These are phyloP conservation scores for Coemansia sp. DNA, from an alignment of 192 early-diverging fungal genomes.

Conservation along the genomic window DNA sequence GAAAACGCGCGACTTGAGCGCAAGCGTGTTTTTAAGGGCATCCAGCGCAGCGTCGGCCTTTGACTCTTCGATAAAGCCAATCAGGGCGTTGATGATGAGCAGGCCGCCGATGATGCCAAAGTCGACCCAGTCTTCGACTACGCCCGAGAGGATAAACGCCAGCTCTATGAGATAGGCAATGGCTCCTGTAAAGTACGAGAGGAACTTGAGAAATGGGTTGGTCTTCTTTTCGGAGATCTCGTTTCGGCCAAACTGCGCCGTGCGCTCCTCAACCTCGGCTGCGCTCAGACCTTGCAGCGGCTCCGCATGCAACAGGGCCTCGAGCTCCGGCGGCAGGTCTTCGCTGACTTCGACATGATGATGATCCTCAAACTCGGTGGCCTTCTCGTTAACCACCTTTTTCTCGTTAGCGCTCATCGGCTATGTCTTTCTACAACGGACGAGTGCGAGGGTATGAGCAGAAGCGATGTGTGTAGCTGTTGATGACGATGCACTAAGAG, in stretches of 20 bases:
- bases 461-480: constrained; percentile 1
- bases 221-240: constrained; percentile 81
- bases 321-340: constrained; percentile 80
- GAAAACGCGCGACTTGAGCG: constrained; percentile 79
- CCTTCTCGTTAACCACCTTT: constrained; percentile 46
- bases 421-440: constrained; percentile 8
- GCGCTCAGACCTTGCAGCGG: constrained; percentile 74
- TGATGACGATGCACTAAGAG: constrained; percentile 1
- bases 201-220: constrained; percentile 83
- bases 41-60: constrained; percentile 92
- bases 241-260: constrained; percentile 76
- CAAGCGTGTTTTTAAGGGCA: constrained; percentile 91
- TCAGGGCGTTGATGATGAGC: constrained; percentile 83
- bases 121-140: constrained; percentile 77
- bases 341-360: constrained; percentile 73
- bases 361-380: constrained; percentile 67
- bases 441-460: not conserved
- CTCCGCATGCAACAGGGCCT: constrained; percentile 79
- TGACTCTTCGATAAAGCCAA: constrained; percentile 92
- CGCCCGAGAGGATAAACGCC: constrained; percentile 76
- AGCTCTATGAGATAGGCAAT: constrained; percentile 91
- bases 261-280: constrained; percentile 72
- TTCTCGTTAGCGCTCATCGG: constrained; percentile 40
- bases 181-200: constrained; percentile 85
- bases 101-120: constrained; percentile 82